Evolutionary conservation across 2,329 filamentous ascomycete species (phyloP).

Genomic region (Cordyceps fumosorosea): DNA sequence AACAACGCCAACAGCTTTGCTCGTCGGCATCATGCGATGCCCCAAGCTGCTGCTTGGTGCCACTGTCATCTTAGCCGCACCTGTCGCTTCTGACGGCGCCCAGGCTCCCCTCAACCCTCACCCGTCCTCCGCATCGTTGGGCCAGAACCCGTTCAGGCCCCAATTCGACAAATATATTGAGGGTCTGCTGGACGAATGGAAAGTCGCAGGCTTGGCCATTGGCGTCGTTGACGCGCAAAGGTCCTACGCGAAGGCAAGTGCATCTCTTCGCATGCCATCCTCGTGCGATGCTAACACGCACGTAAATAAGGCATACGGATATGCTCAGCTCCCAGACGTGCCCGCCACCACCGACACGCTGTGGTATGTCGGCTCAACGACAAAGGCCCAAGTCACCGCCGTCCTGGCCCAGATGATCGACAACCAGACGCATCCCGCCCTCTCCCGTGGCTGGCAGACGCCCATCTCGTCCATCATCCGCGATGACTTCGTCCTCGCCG

Average conservation of each 20-base stretch:
- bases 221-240: conserved; percentile 39
- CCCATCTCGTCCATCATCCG: conserved; percentile 40
- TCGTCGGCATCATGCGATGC: not conserved
- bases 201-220: conserved; percentile 43
- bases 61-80: not conserved
- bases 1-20: no score
- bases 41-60: not conserved
- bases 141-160: conserved; percentile 13
- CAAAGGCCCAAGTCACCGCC: conserved; percentile 48
- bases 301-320: conserved; percentile 22
- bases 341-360: conserved; percentile 40
- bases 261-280: not conserved
- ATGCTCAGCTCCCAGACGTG: conserved; percentile 29
- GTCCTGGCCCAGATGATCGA: conserved; percentile 44
- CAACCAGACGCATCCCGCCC: conserved; percentile 24
- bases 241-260: conserved; percentile 31
- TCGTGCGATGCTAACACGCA: not conserved
- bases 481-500: conserved; percentile 45
- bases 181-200: conserved; percentile 27
- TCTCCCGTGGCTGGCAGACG: conserved; percentile 38
- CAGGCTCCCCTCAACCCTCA: not conserved
- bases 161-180: conserved; percentile 13
- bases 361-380: conserved; percentile 49
- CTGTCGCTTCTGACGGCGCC: not conserved
- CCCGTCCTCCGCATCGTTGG: not conserved